Evolutionary conservation across 2,329 filamentous ascomycete genomes (phyloP).

Genomic region (Purpureocillium lavendulum): DNA sequence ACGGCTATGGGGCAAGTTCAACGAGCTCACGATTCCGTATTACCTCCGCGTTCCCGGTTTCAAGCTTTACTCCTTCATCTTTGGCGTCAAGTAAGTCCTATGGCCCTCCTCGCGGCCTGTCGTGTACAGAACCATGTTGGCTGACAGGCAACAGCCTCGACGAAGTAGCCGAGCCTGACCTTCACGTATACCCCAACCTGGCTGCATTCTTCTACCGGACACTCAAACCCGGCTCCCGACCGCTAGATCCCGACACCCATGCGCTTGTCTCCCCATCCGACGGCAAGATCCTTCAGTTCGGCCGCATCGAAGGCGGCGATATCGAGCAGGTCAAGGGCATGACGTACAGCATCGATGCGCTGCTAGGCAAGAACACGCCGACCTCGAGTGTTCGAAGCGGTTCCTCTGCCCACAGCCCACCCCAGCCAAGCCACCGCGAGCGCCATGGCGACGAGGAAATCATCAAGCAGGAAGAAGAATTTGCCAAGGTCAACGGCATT

Average conservation of each 20-base stretch:
- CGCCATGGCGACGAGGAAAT: slow-evolving; percentile 50
- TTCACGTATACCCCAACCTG: slow-evolving; percentile 85
- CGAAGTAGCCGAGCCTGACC: slow-evolving; percentile 81
- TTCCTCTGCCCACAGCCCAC: slow-evolving; percentile 12
- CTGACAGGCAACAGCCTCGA: slow-evolving; percentile 48
- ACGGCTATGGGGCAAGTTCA: slow-evolving; percentile 83
- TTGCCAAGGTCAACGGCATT: slow-evolving; percentile 89
- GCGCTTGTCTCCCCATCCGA: slow-evolving; percentile 84
- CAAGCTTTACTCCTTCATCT: slow-evolving; percentile 82
- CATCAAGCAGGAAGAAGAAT: slow-evolving; percentile 79
- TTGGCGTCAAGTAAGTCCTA: slow-evolving; percentile 64
- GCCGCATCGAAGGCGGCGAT: slow-evolving; percentile 83
- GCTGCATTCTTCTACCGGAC: slow-evolving; percentile 96
- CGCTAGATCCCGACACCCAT: slow-evolving; percentile 72
- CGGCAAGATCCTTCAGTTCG: slow-evolving; percentile 85
- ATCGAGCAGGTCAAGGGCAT: slow-evolving; percentile 99
- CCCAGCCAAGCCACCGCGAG: slow-evolving; percentile 15
- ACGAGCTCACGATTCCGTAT: slow-evolving; percentile 81
- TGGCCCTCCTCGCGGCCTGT: background rate
- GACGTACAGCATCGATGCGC: slow-evolving; percentile 90
- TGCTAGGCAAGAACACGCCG: slow-evolving; percentile 64
- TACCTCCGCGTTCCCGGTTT: slow-evolving; percentile 84
- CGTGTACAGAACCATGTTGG: no score
- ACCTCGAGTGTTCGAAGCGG: slow-evolving; percentile 42
- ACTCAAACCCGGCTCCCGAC: slow-evolving; percentile 79